A percentile compares a stretch with the other conserved stretches of the same genome.
phyloP scores from a whole-genome alignment of 257 asterid genomes.

The Osmanthus fragrans region DNA sequence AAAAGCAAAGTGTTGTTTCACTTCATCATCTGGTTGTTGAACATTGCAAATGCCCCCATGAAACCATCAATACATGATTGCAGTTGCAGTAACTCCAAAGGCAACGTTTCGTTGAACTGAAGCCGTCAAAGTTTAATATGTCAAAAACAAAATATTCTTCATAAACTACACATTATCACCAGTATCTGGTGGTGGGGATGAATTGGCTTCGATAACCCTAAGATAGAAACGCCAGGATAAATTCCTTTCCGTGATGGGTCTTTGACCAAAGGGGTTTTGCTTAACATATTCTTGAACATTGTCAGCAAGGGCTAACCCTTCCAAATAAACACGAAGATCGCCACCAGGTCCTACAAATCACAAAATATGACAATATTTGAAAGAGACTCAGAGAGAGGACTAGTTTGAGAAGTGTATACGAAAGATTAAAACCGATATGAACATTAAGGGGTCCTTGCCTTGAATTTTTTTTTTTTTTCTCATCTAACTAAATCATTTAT shows the following conservation, averaged over 20 bases:
- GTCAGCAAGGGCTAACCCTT: slow-evolving; percentile 66
- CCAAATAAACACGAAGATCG: slow-evolving; percentile 68
- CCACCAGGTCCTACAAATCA: slow-evolving; percentile 70
- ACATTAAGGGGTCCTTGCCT: background rate
- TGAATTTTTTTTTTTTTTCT: background rate
- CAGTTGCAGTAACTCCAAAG: background rate
- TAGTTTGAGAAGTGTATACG: background rate
- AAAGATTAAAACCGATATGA: background rate
- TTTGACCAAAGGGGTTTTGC: slow-evolving; percentile 75
- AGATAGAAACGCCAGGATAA: slow-evolving; percentile 73
- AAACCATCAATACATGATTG: background rate
- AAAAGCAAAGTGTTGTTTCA: background rate
- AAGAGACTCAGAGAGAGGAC: background rate
- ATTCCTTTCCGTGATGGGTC: slow-evolving; percentile 66
- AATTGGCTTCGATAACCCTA: slow-evolving; percentile 56
- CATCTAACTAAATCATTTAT: background rate
- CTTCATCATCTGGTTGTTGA: background rate
- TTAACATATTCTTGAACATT: slow-evolving; percentile 71
- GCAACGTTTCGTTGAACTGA: background rate
- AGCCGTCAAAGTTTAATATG: background rate
- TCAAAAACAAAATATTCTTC: background rate
- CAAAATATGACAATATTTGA: slow-evolving; percentile 8
- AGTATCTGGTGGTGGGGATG: slow-evolving; percentile 37
- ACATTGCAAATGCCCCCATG: background rate
- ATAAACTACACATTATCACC: background rate